phyloP scores from a whole-genome alignment of 768 basidiomycete genomes.

The Mycena sanguinolenta region DNA sequence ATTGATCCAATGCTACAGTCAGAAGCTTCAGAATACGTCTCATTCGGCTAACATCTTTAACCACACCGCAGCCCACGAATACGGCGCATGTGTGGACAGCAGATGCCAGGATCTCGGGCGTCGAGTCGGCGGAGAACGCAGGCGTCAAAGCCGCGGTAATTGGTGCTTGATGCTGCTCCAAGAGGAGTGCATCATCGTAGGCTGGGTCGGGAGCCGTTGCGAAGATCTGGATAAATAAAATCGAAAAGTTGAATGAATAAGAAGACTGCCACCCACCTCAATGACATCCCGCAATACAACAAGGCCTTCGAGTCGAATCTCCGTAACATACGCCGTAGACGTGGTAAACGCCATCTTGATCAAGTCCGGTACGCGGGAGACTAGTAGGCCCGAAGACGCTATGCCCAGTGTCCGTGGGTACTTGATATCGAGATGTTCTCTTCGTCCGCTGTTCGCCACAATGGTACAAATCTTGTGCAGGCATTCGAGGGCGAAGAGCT shows the following conservation, averaged over 20 bases:
- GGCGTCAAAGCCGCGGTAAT: slow-evolving; percentile 99
- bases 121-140: slow-evolving; percentile 98
- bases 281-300: slow-evolving; percentile 93
- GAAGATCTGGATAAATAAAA: slow-evolving; percentile 81
- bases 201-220: slow-evolving; percentile 87
- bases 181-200: slow-evolving; percentile 88
- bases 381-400: slow-evolving; percentile 73
- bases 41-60: slow-evolving; percentile 92
- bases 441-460: slow-evolving; percentile 77
- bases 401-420: slow-evolving; percentile 75
- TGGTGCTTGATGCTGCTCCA: slow-evolving; percentile 98
- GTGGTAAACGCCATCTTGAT: slow-evolving; percentile 99
- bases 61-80: slow-evolving; percentile 95
- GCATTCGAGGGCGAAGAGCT: slow-evolving; percentile 93
- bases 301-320: slow-evolving; percentile 78
- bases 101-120: slow-evolving; percentile 93
- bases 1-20: slow-evolving; percentile 89
- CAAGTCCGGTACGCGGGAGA: slow-evolving; percentile 89
- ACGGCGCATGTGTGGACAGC: slow-evolving; percentile 95
- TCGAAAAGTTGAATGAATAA: slow-evolving; percentile 64
- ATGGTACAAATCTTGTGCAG: slow-evolving; percentile 89
- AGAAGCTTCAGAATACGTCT: slow-evolving; percentile 93
- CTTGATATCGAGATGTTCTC: slow-evolving; percentile 87
- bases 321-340: slow-evolving; percentile 95
- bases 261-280: slow-evolving; percentile 64